Evolutionary conservation across 805 yeast species (phyloP), one percentile per base, ranked within the genome.

Genomic region (Ogataea paraovalis): DNA sequence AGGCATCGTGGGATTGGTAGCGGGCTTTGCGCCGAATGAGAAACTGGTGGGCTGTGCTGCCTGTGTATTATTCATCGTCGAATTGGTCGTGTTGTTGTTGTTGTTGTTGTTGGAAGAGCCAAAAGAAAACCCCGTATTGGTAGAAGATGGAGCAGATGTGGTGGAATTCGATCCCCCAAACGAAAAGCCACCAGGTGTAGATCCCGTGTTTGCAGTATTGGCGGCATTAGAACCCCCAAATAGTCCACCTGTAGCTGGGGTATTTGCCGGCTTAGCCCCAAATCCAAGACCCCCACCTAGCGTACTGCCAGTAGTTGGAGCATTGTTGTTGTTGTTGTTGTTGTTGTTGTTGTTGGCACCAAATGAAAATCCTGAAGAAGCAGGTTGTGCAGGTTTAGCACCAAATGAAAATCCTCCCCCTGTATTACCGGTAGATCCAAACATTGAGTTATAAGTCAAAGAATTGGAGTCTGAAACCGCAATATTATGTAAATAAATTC

Each of bases 301-400:
- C 16, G 39, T 18, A 21, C 21, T 20, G 16, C 32, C 38, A 20
- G 21, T 28, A 25, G 32, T 41, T 6, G 2, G 22, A 16, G n/a
- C 10, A 7, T 7, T 25, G 23, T n/a, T n/a, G 16, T 9, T n/a
- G 41, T 21, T 20, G 41, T 16, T 20, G 37, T 3, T 18, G 37
- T 30, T 25, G 16, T 37, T 23, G 42, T 33, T 28, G 30, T 38
- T 44, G 23, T 32, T 41, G 7, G 45, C 46, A 18, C 54, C 56
- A 44, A 55, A 45, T 28, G 53, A 45, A 28, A 50, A 49, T 9
- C 48, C 43, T 19, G 50, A 37, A 2, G 44, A 28, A 2, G 50
- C 45, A 14, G 55, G 48, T 7, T 59, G 53, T 14, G 53, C 22
- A 12, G 59, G 46, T 13, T 47, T 48, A 12, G 50, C 46, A 33